Evolutionary conservation across 306 rosid genomes (phyloP), one percentile per base, ranked within the genome.

Genomic region (Boehmeria nivea): DNA sequence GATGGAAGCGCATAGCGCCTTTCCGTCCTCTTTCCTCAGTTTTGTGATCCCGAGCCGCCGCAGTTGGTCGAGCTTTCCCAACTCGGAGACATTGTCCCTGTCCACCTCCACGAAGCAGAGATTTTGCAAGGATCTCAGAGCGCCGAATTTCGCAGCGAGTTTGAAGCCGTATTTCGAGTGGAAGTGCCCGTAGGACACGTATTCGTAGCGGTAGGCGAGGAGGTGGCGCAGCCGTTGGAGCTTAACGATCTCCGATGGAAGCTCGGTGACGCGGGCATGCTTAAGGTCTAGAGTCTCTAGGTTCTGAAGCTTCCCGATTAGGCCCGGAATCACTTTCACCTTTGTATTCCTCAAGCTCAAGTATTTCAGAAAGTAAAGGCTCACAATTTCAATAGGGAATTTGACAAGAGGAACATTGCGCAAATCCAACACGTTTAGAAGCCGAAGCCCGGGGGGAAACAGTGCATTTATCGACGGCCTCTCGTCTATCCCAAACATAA

Each of bases 401-500:
- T 0, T 26, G n/a, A 38, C 36, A 37, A 73, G n/a, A 38, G 61
- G 43, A 7, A 57, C 44, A 37, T 68, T 71, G 19, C 24, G 17
- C 42, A 69, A 61, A 7, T 73, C 77, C 33, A 78, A 62, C 51
- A 78, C 76, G 11, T 57, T 73, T 5, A 73, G 64, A 7, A 77
- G 47, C 66, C 13, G 61, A 14, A 72, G 28, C 0, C 59, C 37
- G 27, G 8, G 26, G 12, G 60, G 60, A 58, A 66, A 40, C 65
- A 57, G n/a, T 27, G 33, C 22, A 34, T 62, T 31, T 36, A 55
- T n/a, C 1, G 60, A 44, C 16, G 74, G 34, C 24, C 54, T 62
- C 57, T 80, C 78, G 28, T 67, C 70, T n/a, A n/a, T n/a, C 3
- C 68, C 53, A 42, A 83, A 83, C 65, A 67, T 51, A 26, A 83